phyloP scores from a whole-genome alignment of 257 asterid genomes.

The Fraxinus excelsior region DNA sequence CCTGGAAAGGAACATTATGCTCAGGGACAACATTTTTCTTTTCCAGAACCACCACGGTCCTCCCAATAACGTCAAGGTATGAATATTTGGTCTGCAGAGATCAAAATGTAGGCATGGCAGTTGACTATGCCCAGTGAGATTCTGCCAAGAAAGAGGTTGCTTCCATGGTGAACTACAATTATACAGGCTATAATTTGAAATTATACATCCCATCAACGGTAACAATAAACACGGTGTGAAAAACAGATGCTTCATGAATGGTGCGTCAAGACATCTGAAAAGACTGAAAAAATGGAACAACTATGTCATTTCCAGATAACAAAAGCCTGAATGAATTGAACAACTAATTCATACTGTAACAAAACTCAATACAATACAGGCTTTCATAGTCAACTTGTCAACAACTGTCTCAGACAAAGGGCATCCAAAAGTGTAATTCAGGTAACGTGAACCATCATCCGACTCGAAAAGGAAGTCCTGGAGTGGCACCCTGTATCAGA shows the following conservation, averaged over 20 bases:
- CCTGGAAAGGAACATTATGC: constrained; percentile 93
- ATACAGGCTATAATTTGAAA: too few species aligned
- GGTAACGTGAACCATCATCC: constrained; percentile 74
- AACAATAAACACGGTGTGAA: neutral
- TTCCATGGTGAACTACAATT: constrained; percentile 11
- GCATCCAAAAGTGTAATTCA: constrained; percentile 91
- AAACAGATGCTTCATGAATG: constrained; percentile 6
- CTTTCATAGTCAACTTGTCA: constrained; percentile 82
- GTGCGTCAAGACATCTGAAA: neutral
- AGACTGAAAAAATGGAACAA: too few species aligned
- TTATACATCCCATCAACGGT: neutral
- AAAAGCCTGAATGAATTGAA: constrained; percentile 21
- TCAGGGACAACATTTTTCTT: constrained; percentile 92
- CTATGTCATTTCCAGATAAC: constrained; percentile 6
- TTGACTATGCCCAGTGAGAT: constrained; percentile 16
- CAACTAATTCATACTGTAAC: constrained; percentile 9
- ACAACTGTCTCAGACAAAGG: constrained; percentile 84
- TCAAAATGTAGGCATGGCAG: constrained; percentile 30
- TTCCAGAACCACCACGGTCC: constrained; percentile 88
- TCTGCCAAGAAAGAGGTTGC: constrained; percentile 8
- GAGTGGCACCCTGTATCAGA: constrained; percentile 90
- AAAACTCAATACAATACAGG: constrained; percentile 27
- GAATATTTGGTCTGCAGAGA: constrained; percentile 63
- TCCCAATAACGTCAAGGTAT: constrained; percentile 92
- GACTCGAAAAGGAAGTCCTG: constrained; percentile 92